These are phyloP conservation scores for Metschnikowia noctiluminum DNA, from an alignment of 805 yeast species.

Conservation along the genomic window DNA sequence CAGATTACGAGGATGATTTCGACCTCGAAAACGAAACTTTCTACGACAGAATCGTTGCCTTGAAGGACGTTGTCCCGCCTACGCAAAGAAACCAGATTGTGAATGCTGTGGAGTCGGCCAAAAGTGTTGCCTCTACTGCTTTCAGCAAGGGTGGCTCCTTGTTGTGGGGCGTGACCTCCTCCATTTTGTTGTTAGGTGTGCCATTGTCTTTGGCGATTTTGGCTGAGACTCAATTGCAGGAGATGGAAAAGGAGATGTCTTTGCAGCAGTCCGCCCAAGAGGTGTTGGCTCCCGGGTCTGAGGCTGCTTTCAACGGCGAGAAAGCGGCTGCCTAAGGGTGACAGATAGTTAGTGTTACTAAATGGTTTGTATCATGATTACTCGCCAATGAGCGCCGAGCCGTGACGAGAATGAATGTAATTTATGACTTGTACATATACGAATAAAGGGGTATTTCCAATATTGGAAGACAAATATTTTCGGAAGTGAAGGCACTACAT, in stretches of 20 bases:
- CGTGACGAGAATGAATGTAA: background rate
- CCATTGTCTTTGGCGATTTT: constrained; percentile 88
- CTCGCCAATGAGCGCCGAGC: background rate
- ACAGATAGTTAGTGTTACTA: background rate
- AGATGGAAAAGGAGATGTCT: constrained; percentile 88
- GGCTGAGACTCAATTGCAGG: constrained; percentile 89
- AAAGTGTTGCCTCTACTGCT: constrained; percentile 36
- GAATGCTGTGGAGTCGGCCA: constrained; percentile 30
- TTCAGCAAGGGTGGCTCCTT: constrained; percentile 66
- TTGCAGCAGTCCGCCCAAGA: constrained; percentile 76
- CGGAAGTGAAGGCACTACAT: too few relatives aligned
- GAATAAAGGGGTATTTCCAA: constrained; percentile 6
- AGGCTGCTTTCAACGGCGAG: constrained; percentile 39
- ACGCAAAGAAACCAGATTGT: constrained; percentile 57
- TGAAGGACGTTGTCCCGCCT: constrained; percentile 90
- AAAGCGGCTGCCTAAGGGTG: constrained; percentile 21
- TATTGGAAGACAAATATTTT: background rate
- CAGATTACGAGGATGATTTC: constrained; percentile 65
- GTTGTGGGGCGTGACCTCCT: constrained; percentile 83
- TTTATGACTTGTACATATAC: constrained; percentile 23
- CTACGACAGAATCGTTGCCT: constrained; percentile 82
- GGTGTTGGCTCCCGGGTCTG: constrained; percentile 66
- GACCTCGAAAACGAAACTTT: constrained; percentile 79
- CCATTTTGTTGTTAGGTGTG: constrained; percentile 82
- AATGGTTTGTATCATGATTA: constrained; percentile 8